Evolutionary conservation across 108 stramenopile genomes (phyloP).

Genomic region (Schizochytrium sp.): DNA sequence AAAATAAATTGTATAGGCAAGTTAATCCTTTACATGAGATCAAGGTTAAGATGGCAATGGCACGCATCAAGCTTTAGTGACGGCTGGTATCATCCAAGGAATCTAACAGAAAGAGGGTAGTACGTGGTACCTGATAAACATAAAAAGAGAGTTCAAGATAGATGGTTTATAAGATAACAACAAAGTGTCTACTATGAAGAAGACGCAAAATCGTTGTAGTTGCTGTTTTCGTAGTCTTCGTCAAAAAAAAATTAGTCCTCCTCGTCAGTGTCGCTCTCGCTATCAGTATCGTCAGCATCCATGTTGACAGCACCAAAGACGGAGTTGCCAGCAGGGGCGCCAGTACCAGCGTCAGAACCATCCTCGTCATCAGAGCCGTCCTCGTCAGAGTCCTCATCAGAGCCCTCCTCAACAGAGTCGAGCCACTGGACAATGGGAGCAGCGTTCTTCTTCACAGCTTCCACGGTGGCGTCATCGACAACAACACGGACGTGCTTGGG

Average conservation of each 20-base stretch:
- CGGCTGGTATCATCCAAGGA: too few relatives aligned
- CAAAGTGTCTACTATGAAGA: too few relatives aligned
- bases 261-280: conserved; percentile 62
- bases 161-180: neutral
- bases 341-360: neutral
- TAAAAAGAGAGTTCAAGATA: too few relatives aligned
- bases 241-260: neutral
- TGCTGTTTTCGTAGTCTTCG: too few relatives aligned
- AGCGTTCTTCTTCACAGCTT: conserved; percentile 38
- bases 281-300: neutral
- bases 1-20: too few relatives aligned
- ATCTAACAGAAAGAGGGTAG: too few relatives aligned
- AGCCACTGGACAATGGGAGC: conserved; percentile 61
- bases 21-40: too few relatives aligned
- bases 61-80: too few relatives aligned
- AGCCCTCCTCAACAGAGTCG: conserved; percentile 59
- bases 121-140: too few relatives aligned
- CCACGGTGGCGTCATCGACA: conserved; percentile 55
- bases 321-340: neutral
- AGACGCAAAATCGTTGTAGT: too few relatives aligned
- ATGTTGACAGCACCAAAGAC: conserved; percentile 49
- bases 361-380: neutral
- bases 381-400: conserved; percentile 16
- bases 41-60: too few relatives aligned
- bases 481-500: conserved; percentile 43